Conservation (phyloP, 768 basidiomycete species). For the Russula griseocarnosa region DNA sequence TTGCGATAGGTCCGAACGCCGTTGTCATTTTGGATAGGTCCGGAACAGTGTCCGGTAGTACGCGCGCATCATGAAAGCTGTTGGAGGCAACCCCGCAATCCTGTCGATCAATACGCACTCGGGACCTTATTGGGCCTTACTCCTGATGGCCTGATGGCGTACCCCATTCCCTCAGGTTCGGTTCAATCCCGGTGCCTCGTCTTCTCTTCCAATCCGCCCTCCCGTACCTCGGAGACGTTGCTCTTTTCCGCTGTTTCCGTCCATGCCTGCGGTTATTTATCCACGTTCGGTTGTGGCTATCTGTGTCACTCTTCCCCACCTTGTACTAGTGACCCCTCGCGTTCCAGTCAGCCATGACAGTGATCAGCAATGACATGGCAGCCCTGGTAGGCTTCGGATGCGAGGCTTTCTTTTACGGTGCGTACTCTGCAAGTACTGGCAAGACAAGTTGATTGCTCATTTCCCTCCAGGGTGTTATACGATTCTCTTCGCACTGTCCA, state of each 20-base stretch:
- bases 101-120: not conserved
- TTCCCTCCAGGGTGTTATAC: conserved; percentile 12
- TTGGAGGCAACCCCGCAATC: not conserved
- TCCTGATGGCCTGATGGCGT: too few species aligned
- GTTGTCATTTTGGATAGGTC: not conserved
- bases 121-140: too few species aligned
- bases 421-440: conserved; percentile 29
- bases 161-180: not conserved
- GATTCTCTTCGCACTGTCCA: conserved; percentile 5
- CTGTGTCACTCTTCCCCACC: not conserved
- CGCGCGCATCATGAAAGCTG: too few species aligned
- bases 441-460: not conserved
- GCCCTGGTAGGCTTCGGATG: conserved; percentile 39
- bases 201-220: not conserved
- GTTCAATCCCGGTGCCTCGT: not conserved
- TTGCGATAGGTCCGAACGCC: too few species aligned
- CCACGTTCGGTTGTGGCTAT: not conserved
- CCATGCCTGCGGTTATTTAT: conserved; percentile 7
- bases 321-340: not conserved
- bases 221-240: not conserved
- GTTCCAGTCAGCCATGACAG: conserved; percentile 27
- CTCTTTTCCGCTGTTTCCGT: not conserved
- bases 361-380: conserved; percentile 35
- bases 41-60: too few species aligned
- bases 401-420: conserved; percentile 40